These are phyloP conservation scores for Boletellus ananas DNA, from an alignment of 768 basidiomycete genomes.

Conservation along the genomic window DNA sequence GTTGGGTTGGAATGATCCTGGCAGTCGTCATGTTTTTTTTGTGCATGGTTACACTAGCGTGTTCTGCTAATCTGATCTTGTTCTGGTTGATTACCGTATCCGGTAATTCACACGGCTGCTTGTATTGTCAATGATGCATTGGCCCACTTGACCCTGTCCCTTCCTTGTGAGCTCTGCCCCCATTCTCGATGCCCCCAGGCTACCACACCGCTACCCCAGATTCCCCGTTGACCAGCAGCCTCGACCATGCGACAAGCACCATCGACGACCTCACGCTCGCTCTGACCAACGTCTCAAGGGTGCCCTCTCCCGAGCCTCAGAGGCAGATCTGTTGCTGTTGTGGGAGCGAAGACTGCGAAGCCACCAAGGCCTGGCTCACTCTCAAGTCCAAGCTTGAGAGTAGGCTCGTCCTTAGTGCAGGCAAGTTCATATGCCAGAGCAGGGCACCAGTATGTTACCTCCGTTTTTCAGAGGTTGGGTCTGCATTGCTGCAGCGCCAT, in stretches of 20 bases:
- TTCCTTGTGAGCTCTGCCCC: neutral
- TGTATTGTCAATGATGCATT: neutral
- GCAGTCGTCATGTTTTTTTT: conserved; percentile 1
- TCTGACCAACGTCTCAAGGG: conserved; percentile 65
- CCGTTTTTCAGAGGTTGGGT: conserved; percentile 68
- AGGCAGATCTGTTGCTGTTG: conserved; percentile 60
- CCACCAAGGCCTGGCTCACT: conserved; percentile 56
- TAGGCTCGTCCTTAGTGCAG: conserved; percentile 79
- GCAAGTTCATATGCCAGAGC: conserved; percentile 43
- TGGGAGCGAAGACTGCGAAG: conserved; percentile 60
- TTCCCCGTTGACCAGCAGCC: conserved; percentile 48
- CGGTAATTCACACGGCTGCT: conserved; percentile 18
- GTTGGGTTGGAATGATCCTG: conserved; percentile 34
- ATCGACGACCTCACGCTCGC: conserved; percentile 80
- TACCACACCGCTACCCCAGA: conserved; percentile 45
- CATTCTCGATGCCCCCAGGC: conserved; percentile 23
- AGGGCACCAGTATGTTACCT: conserved; percentile 2
- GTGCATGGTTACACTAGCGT: conserved; percentile 11
- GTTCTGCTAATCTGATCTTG: conserved; percentile 5
- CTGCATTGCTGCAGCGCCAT: conserved; percentile 80
- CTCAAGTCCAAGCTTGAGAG: conserved; percentile 71
- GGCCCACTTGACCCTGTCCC: neutral
- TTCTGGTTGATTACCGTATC: conserved; percentile 8
- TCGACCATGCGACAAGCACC: conserved; percentile 53
- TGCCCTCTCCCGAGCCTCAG: conserved; percentile 69